These are phyloP conservation scores for Trichosanthes truncata DNA, from an alignment of 306 rosid genomes.

Conservation along the genomic window DNA sequence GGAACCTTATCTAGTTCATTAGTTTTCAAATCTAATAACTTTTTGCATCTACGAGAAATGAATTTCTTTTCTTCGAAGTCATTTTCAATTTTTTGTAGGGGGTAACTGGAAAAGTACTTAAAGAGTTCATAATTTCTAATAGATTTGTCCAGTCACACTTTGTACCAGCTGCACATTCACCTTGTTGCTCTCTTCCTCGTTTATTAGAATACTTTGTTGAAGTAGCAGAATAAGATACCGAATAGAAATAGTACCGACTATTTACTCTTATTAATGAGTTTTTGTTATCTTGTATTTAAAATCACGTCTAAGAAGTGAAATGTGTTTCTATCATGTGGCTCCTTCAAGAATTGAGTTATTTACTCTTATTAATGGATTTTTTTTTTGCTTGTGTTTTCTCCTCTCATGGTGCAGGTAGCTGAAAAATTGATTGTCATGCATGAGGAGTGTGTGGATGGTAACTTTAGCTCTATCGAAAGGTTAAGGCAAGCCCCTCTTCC, in stretches of 20 bases:
- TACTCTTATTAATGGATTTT: background rate
- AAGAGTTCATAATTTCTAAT: background rate
- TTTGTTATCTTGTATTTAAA: background rate
- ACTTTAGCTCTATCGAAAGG: slow-evolving; percentile 34
- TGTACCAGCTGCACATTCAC: background rate
- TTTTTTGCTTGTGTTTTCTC: background rate
- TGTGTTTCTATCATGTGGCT: background rate
- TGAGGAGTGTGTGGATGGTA: slow-evolving; percentile 49
- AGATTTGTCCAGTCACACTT: background rate
- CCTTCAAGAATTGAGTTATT: background rate
- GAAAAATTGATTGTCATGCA: slow-evolving; percentile 43
- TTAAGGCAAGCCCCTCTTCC: slow-evolving; percentile 32
- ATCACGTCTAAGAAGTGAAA: background rate
- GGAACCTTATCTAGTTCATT: background rate
- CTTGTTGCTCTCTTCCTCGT: background rate
- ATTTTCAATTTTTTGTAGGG: background rate
- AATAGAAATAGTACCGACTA: no score
- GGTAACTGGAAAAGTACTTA: background rate
- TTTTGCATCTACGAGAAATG: background rate
- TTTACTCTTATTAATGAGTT: no score
- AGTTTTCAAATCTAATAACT: background rate
- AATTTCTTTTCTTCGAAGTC: background rate
- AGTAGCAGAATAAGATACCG: background rate
- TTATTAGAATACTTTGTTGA: background rate
- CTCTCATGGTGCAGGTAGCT: slow-evolving; percentile 35